phyloP scores from a whole-genome alignment of 805 yeast species.

The Pichia manshurica region DNA sequence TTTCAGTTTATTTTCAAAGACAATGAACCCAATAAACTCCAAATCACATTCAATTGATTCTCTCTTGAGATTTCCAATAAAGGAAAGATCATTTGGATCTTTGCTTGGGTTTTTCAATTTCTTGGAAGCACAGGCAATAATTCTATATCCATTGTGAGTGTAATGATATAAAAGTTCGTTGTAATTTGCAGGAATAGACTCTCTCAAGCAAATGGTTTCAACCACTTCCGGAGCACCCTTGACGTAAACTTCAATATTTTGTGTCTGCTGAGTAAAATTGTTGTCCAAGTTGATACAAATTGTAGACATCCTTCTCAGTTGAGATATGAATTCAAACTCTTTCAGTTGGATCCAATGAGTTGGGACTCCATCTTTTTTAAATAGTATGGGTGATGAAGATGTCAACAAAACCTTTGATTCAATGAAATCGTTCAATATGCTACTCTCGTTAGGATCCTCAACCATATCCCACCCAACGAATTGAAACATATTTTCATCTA shows the following conservation, averaged over 20 bases:
- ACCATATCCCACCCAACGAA: constrained; percentile 73
- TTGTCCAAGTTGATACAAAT: constrained; percentile 43
- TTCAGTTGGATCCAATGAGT: constrained; percentile 33
- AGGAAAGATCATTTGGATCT: constrained; percentile 37
- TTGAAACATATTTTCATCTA: constrained; percentile 89
- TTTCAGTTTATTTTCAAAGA: constrained; percentile 89
- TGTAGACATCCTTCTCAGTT: constrained; percentile 87
- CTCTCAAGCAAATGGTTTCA: constrained; percentile 65
- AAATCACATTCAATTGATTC: constrained; percentile 64
- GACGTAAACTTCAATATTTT: constrained; percentile 46
- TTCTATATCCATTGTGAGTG: constrained; percentile 92
- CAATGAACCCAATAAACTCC: constrained; percentile 77
- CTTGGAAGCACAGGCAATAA: constrained; percentile 84
- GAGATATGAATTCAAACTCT: constrained; percentile 79
- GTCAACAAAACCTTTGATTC: constrained; percentile 35
- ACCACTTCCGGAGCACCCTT: constrained; percentile 98
- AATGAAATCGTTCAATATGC: constrained; percentile 17
- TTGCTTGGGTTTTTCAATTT: constrained; percentile 15
- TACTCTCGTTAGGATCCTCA: constrained; percentile 52
- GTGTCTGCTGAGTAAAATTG: constrained; percentile 17
- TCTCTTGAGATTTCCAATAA: constrained; percentile 48
- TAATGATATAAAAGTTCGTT: constrained; percentile 71
- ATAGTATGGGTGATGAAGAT: constrained; percentile 40
- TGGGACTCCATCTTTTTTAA: constrained; percentile 29
- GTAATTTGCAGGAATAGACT: constrained; percentile 67